Conservation (phyloP, 176 grass and related monocot species). For the Themeda triandra region DNA sequence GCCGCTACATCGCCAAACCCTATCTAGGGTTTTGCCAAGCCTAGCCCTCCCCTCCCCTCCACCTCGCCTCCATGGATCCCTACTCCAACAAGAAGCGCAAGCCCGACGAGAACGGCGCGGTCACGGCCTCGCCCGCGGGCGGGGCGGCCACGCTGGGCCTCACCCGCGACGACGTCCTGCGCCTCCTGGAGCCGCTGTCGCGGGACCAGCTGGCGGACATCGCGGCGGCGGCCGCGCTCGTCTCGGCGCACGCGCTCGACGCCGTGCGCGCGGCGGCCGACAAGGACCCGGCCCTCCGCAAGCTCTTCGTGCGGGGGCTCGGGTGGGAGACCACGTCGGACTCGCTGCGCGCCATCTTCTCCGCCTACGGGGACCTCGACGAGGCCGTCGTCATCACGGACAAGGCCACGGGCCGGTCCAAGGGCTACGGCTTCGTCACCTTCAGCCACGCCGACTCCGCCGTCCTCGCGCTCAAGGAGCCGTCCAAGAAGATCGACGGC, state of each 20-base stretch:
- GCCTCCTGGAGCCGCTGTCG: conserved; percentile 74
- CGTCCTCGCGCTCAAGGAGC: conserved; percentile 86
- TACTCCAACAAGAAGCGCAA: conserved; percentile 82
- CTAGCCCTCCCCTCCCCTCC: not conserved
- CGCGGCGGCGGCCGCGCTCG: conserved; percentile 53
- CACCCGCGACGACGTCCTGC: conserved; percentile 66
- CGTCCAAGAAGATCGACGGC: conserved; percentile 96
- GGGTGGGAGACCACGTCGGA: conserved; percentile 89
- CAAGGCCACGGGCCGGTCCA: conserved; percentile 75
- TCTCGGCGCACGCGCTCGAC: conserved; percentile 51
- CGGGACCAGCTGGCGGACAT: conserved; percentile 86
- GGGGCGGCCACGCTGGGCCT: conserved; percentile 37
- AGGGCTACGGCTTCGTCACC: conserved; percentile 95
- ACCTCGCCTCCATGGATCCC: conserved; percentile 49
- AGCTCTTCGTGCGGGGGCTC: conserved; percentile 90
- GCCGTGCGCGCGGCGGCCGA: conserved; percentile 71
- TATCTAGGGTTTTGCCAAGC: conserved; percentile 62
- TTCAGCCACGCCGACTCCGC: conserved; percentile 89
- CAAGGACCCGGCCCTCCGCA: conserved; percentile 71
- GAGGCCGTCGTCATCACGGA: conserved; percentile 89
- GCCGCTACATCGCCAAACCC: conserved; percentile 25
- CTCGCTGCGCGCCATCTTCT: conserved; percentile 67
- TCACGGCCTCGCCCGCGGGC: conserved; percentile 26
- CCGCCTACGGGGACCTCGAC: conserved; percentile 76
- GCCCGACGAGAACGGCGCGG: conserved; percentile 58